phyloP scores from a whole-genome alignment of 306 rosid genomes.

The Datisca glomerata region DNA sequence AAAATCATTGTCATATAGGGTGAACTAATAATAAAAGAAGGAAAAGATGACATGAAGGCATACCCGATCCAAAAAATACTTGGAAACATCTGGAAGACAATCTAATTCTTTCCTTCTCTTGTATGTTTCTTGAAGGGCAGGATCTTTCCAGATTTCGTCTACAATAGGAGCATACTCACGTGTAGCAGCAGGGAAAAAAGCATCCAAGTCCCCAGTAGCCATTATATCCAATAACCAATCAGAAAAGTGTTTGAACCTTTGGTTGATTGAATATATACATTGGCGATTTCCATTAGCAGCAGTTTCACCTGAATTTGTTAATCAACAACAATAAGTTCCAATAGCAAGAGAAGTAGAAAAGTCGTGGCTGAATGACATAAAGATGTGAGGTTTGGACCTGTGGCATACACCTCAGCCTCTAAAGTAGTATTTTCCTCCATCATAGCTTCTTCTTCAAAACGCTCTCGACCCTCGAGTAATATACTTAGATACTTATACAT shows the following conservation, averaged over 20 bases:
- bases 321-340: no score
- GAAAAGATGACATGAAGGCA: slow-evolving; percentile 12
- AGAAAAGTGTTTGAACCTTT: slow-evolving; percentile 71
- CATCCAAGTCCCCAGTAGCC: slow-evolving; percentile 85
- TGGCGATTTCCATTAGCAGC: slow-evolving; percentile 39
- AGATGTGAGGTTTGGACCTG: slow-evolving; percentile 27
- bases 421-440: slow-evolving; percentile 23
- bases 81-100: slow-evolving; percentile 77
- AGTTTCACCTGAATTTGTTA: slow-evolving; percentile 26
- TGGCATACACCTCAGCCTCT: slow-evolving; percentile 23
- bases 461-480: slow-evolving; percentile 86
- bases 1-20: not conserved
- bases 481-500: slow-evolving; percentile 79
- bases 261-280: slow-evolving; percentile 60
- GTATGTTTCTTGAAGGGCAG: slow-evolving; percentile 81
- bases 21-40: not conserved
- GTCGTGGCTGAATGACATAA: no score
- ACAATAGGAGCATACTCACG: slow-evolving; percentile 94
- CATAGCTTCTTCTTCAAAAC: slow-evolving; percentile 71
- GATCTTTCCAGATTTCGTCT: slow-evolving; percentile 77
- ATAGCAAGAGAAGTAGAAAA: no score
- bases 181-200: slow-evolving; percentile 91
- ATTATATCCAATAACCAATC: slow-evolving; percentile 87
- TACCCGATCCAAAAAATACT: slow-evolving; percentile 81
- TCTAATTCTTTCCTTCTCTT: slow-evolving; percentile 75